These are phyloP conservation scores for Echinosphaeria canescens DNA, from an alignment of 2,329 filamentous ascomycete species.

Conservation along the genomic window DNA sequence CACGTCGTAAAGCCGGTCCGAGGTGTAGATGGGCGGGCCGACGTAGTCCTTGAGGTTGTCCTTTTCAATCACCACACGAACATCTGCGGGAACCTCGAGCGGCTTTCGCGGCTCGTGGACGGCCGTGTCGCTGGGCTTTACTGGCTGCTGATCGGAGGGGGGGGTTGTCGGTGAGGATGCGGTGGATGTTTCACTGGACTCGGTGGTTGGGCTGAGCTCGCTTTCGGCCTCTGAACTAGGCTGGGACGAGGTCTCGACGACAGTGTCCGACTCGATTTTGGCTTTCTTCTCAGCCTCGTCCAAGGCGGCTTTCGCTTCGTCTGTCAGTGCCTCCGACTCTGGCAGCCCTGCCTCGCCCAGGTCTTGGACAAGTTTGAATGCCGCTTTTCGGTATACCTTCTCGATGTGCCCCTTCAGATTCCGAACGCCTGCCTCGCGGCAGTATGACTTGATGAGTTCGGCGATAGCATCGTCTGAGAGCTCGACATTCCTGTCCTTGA, in stretches of 20 bases:
- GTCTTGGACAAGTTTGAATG: constrained; percentile 90
- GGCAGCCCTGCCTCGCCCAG: constrained; percentile 67
- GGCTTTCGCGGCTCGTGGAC: constrained; percentile 12
- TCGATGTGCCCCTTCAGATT: constrained; percentile 99
- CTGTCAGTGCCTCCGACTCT: constrained; percentile 64
- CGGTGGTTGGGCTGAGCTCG: too few species aligned
- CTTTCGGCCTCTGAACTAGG: constrained; percentile 14
- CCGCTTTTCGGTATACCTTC: constrained; percentile 95
- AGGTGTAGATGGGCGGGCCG: constrained; percentile 85
- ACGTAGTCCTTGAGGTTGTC: constrained; percentile 94
- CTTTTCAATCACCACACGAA: constrained; percentile 71
- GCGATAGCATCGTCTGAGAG: constrained; percentile 74
- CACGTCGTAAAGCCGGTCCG: constrained; percentile 83
- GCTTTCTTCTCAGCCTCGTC: constrained; percentile 46
- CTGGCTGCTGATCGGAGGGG: too few species aligned
- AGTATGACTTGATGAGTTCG: constrained; percentile 97
- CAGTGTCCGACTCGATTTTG: too few species aligned
- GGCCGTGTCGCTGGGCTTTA: too few species aligned
- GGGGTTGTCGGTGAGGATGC: too few species aligned
- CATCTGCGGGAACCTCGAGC: constrained; percentile 64
- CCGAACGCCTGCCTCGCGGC: constrained; percentile 86
- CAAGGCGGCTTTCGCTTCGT: constrained; percentile 62
- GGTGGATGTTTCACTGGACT: too few species aligned
- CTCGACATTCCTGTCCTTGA: constrained; percentile 81
- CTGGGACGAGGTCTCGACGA: constrained; percentile 8